A percentile compares a stretch with the other conserved stretches of the same genome.
Evolutionary conservation across 305 asterid genomes (phyloP).

Genomic region (Monarda citriodora): DNA sequence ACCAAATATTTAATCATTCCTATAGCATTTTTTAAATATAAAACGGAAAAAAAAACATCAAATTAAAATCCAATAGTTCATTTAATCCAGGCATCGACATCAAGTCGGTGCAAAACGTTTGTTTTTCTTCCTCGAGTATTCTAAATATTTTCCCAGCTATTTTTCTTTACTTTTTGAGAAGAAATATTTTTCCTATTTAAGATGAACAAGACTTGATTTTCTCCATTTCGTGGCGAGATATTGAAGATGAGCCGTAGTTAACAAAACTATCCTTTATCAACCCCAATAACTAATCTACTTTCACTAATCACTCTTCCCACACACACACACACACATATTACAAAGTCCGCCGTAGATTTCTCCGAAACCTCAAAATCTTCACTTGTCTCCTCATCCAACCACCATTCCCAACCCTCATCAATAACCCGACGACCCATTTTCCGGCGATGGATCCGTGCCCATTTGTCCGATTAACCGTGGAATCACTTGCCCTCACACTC

Average conservation of each 20-base stretch:
- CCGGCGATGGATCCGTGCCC: conserved; percentile 91
- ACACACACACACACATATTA: conserved; percentile 5
- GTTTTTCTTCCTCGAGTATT: background rate
- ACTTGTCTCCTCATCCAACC: too few relatives aligned
- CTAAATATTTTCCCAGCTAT: background rate
- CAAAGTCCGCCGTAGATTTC: background rate
- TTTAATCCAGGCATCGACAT: background rate
- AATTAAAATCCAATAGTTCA: too few relatives aligned
- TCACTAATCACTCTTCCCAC: background rate
- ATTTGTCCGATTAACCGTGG: conserved; percentile 68
- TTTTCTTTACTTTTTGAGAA: background rate
- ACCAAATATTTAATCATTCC: too few relatives aligned
- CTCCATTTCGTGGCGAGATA: conserved; percentile 19
- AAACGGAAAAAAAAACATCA: background rate
- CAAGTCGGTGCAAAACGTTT: conserved; percentile 3
- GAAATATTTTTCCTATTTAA: background rate
- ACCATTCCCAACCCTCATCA: too few relatives aligned
- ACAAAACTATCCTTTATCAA: background rate
- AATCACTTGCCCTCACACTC: conserved; percentile 66
- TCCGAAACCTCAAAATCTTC: conserved; percentile 3
- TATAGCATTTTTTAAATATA: too few relatives aligned
- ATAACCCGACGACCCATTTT: too few relatives aligned
- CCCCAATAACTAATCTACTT: background rate
- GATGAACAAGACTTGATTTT: background rate
- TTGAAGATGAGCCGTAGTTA: background rate